Conservation (phyloP, 306 rosid genomes). For the Inga oerstediana region DNA sequence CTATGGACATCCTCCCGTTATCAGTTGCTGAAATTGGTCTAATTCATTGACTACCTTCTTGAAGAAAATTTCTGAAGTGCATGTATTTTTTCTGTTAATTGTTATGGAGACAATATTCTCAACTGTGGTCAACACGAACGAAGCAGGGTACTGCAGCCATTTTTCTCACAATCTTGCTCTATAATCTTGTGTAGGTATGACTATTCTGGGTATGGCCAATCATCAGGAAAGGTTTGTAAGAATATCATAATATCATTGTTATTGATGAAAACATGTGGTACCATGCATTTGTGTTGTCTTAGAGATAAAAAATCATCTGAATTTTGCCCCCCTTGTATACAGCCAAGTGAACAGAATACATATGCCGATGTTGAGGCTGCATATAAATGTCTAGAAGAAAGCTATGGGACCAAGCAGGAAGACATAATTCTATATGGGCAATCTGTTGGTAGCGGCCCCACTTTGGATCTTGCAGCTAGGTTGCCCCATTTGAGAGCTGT, state of each 20-base stretch:
- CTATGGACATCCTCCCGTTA: background rate
- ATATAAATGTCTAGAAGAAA: constrained; percentile 83
- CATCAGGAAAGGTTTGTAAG: constrained; percentile 83
- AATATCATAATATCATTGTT: constrained; percentile 28
- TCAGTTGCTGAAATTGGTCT: constrained; percentile 12
- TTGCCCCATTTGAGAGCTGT: constrained; percentile 78
- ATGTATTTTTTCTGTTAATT: constrained; percentile 1
- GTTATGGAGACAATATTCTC: background rate
- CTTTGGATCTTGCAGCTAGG: constrained; percentile 79
- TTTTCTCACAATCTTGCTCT: constrained; percentile 1
- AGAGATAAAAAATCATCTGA: constrained; percentile 30
- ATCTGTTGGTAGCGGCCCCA: constrained; percentile 91
- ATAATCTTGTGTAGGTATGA: constrained; percentile 68
- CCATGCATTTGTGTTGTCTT: constrained; percentile 10
- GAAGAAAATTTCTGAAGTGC: background rate
- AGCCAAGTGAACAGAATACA: constrained; percentile 92
- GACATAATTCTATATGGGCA: constrained; percentile 76
- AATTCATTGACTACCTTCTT: background rate
- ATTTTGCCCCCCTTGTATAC: constrained; percentile 44
- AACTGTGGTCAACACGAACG: background rate
- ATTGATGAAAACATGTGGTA: constrained; percentile 3
- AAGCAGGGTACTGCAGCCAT: background rate
- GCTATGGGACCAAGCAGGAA: constrained; percentile 78
- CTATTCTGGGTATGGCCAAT: constrained; percentile 84
- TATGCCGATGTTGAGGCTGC: constrained; percentile 90